Percentiles rank a stretch among this genome's conserved stretches.
Evolutionary conservation across 2,329 filamentous ascomycete species (phyloP).

Genomic region (Alternaria tenuissima): DNA sequence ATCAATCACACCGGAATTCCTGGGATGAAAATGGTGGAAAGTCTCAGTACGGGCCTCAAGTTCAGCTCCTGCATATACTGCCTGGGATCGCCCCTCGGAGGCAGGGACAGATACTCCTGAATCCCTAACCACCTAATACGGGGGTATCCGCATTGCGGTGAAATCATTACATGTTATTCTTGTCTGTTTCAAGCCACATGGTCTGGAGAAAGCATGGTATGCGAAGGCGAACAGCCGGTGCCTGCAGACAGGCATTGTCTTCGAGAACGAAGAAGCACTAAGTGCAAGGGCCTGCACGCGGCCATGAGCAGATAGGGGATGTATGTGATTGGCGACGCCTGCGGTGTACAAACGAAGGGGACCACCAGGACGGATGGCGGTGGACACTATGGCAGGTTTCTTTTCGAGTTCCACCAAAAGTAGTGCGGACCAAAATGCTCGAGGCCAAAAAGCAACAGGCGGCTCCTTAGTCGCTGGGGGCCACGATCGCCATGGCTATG

Average conservation of each 20-base stretch:
- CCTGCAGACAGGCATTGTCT: conserved; percentile 28
- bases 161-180: conserved; percentile 20
- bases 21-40: conserved; percentile 7
- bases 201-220: conserved; percentile 11
- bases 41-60: conserved; percentile 2
- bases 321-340: conserved; percentile 3
- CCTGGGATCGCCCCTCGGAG: conserved; percentile 9
- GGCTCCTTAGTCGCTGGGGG: not conserved
- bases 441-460: conserved; percentile 11
- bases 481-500: not conserved
- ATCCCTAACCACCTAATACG: conserved; percentile 5
- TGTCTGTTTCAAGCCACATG: conserved; percentile 19
- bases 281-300: conserved; percentile 9
- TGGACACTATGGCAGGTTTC: conserved; percentile 2
- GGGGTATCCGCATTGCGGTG: conserved; percentile 14
- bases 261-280: conserved; percentile 18
- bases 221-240: conserved; percentile 20
- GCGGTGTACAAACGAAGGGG: not conserved
- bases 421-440: not conserved
- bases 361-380: not conserved
- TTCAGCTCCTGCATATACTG: conserved; percentile 12
- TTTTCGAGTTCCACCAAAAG: conserved; percentile 5
- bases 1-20: conserved; percentile 13
- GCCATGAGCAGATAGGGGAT: not conserved
- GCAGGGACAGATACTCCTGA: conserved; percentile 5